Conservation (phyloP, 495 filamentous ascomycete species). For the Penicillium dipodomyicola region DNA sequence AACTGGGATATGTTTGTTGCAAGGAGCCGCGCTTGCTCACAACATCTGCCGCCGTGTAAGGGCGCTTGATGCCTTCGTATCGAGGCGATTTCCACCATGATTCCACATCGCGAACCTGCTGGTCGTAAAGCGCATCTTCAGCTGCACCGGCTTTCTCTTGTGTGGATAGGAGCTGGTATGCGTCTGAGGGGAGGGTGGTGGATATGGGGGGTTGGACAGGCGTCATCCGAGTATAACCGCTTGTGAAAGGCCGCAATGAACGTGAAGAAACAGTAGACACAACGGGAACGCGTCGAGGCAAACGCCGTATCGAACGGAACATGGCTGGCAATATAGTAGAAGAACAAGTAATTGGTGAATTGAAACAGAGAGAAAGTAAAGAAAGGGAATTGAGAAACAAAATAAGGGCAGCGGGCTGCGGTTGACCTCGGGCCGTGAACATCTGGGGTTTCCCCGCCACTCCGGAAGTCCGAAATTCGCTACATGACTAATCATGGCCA, state of each 20-base stretch:
- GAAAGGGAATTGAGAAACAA: not conserved
- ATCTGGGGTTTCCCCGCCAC: slow-evolving; percentile 19
- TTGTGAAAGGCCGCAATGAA: slow-evolving; percentile 40
- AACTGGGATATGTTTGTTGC: slow-evolving; percentile 84
- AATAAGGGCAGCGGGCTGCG: slow-evolving; percentile 7
- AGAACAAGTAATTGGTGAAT: not conserved
- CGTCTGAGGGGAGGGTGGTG: slow-evolving; percentile 59
- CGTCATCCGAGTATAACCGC: slow-evolving; percentile 48
- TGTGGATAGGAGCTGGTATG: slow-evolving; percentile 77
- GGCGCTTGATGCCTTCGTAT: slow-evolving; percentile 84
- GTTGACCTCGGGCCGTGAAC: slow-evolving; percentile 20
- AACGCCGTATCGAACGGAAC: slow-evolving; percentile 40
- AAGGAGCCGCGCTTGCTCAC: slow-evolving; percentile 88
- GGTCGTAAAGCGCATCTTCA: slow-evolving; percentile 77
- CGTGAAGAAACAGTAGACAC: slow-evolving; percentile 24
- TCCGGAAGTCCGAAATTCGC: slow-evolving; percentile 7
- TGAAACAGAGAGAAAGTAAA: slow-evolving; percentile 2
- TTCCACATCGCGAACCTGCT: slow-evolving; percentile 77
- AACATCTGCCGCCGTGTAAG: slow-evolving; percentile 86
- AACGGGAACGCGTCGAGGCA: slow-evolving; percentile 33
- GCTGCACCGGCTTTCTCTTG: slow-evolving; percentile 67
- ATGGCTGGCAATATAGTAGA: slow-evolving; percentile 19
- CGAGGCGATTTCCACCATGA: slow-evolving; percentile 84
- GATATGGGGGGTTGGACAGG: slow-evolving; percentile 55
- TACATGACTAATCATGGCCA: not conserved